A percentile compares a stretch with the other conserved stretches of the same genome.
These are phyloP conservation scores for Hymenoscyphus albidus DNA, from an alignment of 2,329 filamentous ascomycete species.

Conservation along the genomic window DNA sequence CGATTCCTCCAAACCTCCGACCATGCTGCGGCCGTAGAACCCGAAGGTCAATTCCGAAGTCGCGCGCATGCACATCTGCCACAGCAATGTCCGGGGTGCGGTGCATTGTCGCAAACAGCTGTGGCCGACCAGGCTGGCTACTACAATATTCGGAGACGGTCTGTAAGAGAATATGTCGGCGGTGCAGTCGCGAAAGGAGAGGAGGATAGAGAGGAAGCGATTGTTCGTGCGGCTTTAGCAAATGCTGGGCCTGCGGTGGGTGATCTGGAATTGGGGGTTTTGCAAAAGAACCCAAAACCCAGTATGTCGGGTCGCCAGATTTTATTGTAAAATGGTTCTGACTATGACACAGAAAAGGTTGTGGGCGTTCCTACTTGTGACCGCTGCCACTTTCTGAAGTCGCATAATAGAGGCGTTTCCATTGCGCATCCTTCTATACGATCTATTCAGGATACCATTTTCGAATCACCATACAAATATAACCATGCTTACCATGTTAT, in stretches of 20 bases:
- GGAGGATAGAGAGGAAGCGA: slow-evolving; percentile 40
- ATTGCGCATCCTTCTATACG: slow-evolving; percentile 80
- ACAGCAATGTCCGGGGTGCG: slow-evolving; percentile 59
- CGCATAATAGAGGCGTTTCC: slow-evolving; percentile 67
- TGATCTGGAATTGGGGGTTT: slow-evolving; percentile 19
- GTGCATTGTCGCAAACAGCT: slow-evolving; percentile 57
- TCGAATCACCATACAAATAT: slow-evolving; percentile 81
- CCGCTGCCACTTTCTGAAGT: slow-evolving; percentile 76
- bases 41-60: background rate
- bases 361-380: slow-evolving; percentile 64
- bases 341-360: slow-evolving; percentile 13
- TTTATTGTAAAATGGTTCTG: slow-evolving; percentile 13
- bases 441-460: slow-evolving; percentile 76
- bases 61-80: slow-evolving; percentile 41
- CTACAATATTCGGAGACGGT: slow-evolving; percentile 50
- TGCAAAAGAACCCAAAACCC: slow-evolving; percentile 5
- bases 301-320: slow-evolving; percentile 11
- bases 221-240: slow-evolving; percentile 40
- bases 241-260: slow-evolving; percentile 16
- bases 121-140: slow-evolving; percentile 52
- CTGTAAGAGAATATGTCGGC: slow-evolving; percentile 46
- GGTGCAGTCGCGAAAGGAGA: background rate
- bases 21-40: background rate
- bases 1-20: slow-evolving; percentile 6
- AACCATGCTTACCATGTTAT: slow-evolving; percentile 96